Conservation (phyloP, 805 yeast species). For the Candida montana region DNA sequence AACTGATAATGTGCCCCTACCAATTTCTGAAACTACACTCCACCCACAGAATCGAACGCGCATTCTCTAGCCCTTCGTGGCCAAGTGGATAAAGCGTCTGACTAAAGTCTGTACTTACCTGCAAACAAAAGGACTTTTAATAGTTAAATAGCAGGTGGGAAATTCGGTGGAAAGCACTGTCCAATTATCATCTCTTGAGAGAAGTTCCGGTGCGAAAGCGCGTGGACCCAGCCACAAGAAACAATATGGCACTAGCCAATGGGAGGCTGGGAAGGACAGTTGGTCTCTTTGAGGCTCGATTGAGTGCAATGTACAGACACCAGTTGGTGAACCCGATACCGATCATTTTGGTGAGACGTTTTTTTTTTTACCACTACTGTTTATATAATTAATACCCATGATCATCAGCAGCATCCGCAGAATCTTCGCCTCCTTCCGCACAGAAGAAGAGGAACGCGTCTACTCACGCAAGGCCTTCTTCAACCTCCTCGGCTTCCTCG, state of each 20-base stretch:
- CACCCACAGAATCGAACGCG: neutral
- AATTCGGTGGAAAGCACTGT: constrained; percentile 59
- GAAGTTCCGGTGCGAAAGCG: constrained; percentile 49
- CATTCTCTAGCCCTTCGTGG: constrained; percentile 16
- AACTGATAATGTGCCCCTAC: no score
- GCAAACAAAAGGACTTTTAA: constrained; percentile 18
- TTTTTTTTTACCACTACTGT: no score
- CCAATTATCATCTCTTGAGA: constrained; percentile 47
- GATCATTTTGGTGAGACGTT: constrained; percentile 48
- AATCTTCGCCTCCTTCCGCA: constrained; percentile 74
- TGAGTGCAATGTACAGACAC: constrained; percentile 59
- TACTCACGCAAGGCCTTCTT: constrained; percentile 75
- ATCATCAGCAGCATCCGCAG: constrained; percentile 71
- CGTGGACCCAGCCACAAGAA: constrained; percentile 55
- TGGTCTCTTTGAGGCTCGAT: constrained; percentile 40
- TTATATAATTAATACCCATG: constrained; percentile 28
- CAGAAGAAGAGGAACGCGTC: constrained; percentile 79
- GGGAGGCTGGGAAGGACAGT: constrained; percentile 58
- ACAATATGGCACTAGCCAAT: constrained; percentile 26
- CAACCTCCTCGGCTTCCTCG: constrained; percentile 72
- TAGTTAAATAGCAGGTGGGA: constrained; percentile 40
- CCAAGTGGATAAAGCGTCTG: constrained; percentile 20
- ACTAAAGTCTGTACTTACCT: constrained; percentile 28
- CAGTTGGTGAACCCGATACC: constrained; percentile 49
- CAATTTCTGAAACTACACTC: no score